phyloP scores from a whole-genome alignment of 768 basidiomycete genomes.

The Tubosaeta sp. region DNA sequence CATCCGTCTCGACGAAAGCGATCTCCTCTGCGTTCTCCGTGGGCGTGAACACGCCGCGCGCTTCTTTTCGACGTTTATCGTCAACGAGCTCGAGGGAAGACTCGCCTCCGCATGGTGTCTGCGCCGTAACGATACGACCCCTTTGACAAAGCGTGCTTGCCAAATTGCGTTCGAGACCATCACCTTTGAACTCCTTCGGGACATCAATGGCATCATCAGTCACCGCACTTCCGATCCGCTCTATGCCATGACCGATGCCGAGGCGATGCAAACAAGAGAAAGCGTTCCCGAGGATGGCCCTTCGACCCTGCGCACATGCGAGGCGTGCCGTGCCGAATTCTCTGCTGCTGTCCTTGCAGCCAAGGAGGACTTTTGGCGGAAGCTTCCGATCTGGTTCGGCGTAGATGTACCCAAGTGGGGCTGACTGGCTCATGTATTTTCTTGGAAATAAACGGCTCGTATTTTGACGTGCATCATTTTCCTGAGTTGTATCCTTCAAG shows the following conservation, averaged over 20 bases:
- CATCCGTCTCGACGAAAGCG: slow-evolving; percentile 41
- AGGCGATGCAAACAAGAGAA: slow-evolving; percentile 60
- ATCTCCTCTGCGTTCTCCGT: slow-evolving; percentile 57
- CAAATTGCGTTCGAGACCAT: slow-evolving; percentile 70
- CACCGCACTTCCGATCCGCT: slow-evolving; percentile 67
- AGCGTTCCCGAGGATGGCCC: slow-evolving; percentile 40
- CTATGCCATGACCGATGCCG: slow-evolving; percentile 63
- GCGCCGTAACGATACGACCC: slow-evolving; percentile 44
- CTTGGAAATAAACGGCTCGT: too few relatives aligned
- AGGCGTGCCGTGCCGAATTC: slow-evolving; percentile 61
- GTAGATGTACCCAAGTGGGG: slow-evolving; percentile 43
- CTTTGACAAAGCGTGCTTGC: slow-evolving; percentile 48
- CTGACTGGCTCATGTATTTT: slow-evolving; percentile 19
- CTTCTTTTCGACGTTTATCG: slow-evolving; percentile 74
- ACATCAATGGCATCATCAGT: slow-evolving; percentile 63
- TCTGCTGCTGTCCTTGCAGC: slow-evolving; percentile 53
- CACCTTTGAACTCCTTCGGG: slow-evolving; percentile 70
- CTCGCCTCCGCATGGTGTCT: slow-evolving; percentile 46
- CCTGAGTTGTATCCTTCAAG: too few relatives aligned
- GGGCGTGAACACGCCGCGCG: slow-evolving; percentile 72
- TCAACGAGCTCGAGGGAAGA: slow-evolving; percentile 68
- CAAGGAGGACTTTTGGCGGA: slow-evolving; percentile 62
- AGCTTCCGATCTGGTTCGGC: slow-evolving; percentile 63
- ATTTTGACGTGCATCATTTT: too few relatives aligned
- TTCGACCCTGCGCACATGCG: slow-evolving; percentile 54